Conservation (phyloP, 2,329 filamentous ascomycete genomes). For the Stromatinia cepivora region DNA sequence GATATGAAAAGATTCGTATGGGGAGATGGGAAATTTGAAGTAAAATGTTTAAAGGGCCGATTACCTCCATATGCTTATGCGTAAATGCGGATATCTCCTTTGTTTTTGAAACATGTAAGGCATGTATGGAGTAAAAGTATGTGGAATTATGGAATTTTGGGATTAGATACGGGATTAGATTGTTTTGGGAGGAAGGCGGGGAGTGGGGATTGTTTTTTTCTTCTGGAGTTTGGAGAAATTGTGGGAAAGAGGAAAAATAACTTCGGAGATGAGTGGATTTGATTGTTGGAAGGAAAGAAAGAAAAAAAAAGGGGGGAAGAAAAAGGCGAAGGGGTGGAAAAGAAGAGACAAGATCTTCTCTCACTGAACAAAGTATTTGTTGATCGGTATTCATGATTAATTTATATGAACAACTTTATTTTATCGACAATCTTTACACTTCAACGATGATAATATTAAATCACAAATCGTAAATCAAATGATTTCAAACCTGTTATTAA, state of each 20-base stretch:
- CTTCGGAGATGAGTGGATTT: conserved; percentile 1
- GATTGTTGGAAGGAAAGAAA: not conserved
- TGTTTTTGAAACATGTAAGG: not conserved
- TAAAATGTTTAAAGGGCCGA: conserved; percentile 4
- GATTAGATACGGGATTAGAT: not conserved
- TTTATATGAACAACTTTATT: not conserved
- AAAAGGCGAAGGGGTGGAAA: not conserved
- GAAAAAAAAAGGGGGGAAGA: not conserved
- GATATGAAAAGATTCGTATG: not conserved
- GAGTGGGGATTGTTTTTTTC: not conserved
- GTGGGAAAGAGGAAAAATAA: not conserved
- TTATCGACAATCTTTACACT: not conserved
- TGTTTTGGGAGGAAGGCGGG: not conserved
- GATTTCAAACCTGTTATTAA: not conserved
- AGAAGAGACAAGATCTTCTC: not conserved
- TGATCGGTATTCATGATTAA: not conserved
- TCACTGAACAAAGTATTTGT: not conserved
- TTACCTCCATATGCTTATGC: conserved; percentile 14
- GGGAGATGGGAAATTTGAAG: not conserved
- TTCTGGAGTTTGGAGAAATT: conserved; percentile 12
- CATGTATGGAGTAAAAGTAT: not conserved
- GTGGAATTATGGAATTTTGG: not conserved
- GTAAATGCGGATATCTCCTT: conserved; percentile 9
- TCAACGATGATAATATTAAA: not conserved
- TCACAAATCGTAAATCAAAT: not conserved